Evolutionary conservation across 2,329 filamentous ascomycete genomes (phyloP).

Genomic region (Zymoseptoria tritici): DNA sequence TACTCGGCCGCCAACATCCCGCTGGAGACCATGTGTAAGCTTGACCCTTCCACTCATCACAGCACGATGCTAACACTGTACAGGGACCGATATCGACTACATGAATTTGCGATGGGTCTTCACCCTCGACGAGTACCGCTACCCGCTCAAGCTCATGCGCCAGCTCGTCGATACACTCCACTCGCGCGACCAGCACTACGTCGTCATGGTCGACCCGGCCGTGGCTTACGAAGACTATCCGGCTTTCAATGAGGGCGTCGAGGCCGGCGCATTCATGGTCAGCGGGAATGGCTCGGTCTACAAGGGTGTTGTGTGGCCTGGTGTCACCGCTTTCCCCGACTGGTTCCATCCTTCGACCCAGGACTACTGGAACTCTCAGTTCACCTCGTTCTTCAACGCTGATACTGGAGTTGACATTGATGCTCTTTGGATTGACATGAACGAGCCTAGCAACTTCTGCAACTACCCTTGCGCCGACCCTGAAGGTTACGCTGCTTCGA

Average conservation of each 20-base stretch:
- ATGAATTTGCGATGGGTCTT: constrained; percentile 49
- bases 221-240: constrained; percentile 43
- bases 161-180: constrained; percentile 54
- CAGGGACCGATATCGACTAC: constrained; percentile 28
- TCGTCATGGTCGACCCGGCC: constrained; percentile 69
- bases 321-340: constrained; percentile 46
- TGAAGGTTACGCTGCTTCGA: constrained; percentile 29
- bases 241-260: constrained; percentile 55
- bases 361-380: constrained; percentile 63
- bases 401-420: constrained; percentile 66
- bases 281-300: constrained; percentile 48
- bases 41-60: neutral
- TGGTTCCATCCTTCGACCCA: constrained; percentile 64
- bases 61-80: constrained; percentile 46
- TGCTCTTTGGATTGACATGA: constrained; percentile 64
- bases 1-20: constrained; percentile 60
- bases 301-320: constrained; percentile 68
- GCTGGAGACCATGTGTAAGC: constrained; percentile 58
- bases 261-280: constrained; percentile 49
- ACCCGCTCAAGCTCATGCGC: constrained; percentile 54
- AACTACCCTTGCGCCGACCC: constrained; percentile 35
- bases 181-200: constrained; percentile 28
- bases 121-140: constrained; percentile 57
- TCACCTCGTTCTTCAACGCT: constrained; percentile 56
- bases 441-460: constrained; percentile 52